Base-by-base conservation (phyloP, 176 grass and related monocot species). In the Poa annua region DNA sequence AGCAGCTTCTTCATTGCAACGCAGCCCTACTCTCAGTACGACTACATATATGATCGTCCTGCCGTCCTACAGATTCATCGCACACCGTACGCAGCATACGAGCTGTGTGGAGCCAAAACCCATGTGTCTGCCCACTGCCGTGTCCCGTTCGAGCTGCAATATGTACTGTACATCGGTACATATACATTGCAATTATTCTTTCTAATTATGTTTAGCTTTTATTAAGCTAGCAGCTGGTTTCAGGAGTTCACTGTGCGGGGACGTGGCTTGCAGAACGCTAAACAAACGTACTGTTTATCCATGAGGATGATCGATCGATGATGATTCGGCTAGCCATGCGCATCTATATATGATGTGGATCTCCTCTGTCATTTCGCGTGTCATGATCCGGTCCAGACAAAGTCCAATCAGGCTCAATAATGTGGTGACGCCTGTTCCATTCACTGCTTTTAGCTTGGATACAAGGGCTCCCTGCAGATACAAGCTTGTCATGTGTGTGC, bases 1-100 rank as follows among this genome's bases (percentile, higher is more conserved):
- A 55, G 15, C 65, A 81, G 66, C 8, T 44, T 57, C 50, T 71
- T 71, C 79, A 44, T 32, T 71, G 50, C 65, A 55, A 12, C 11
- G 79, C 42, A 81, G 34, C 14, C 48, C 32, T 56, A 8, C 14
- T 56, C 22, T 70, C 47, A 81, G 70, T 56, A 32, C 20, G 63
- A 54, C 47, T 11, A 53, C 52, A 29, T 29, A 29, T 29, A 29
- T 29, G 2, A 29, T 29, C 29, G 29, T 29, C 29, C 29, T 29
- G 11, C 34, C 7, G 38, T 71, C 20, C 67, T 69, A 13, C 17
- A 36, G 4, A 68, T 52, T 26, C 32, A 54, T 41, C 29, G 29
- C 29, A 29, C 29, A 29, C 29, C 29, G 29, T 29, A 29, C 29
- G 29, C 29, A 29, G 29, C 29, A 29, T 29, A 2, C 29, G 29